Percentiles rank a stretch among this genome's conserved stretches.
Conservation (phyloP, 768 basidiomycete genomes). For the Chalciporus pseudorubinellus region DNA sequence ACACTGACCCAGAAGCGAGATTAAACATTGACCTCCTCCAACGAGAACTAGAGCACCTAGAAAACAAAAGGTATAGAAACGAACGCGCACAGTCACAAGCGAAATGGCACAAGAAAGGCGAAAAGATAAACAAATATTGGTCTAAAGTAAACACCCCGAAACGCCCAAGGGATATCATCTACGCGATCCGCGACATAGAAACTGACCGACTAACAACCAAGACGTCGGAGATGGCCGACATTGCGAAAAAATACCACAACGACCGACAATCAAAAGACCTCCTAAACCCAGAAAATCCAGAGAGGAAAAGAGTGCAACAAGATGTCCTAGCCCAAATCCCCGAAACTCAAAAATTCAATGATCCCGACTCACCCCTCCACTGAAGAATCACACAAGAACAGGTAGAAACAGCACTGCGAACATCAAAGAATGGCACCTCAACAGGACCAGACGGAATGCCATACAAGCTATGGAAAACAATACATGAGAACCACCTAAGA, state of each 20-base stretch:
- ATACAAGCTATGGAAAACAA: constrained; percentile 28
- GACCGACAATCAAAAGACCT: constrained; percentile 22
- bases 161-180: constrained; percentile 19
- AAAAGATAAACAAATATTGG: constrained; percentile 22
- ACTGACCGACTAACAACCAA: background rate
- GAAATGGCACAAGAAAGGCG: background rate
- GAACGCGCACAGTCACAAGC: background rate
- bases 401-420: too few relatives aligned
- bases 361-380: too few relatives aligned
- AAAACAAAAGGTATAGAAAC: background rate
- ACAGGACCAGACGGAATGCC: constrained; percentile 26
- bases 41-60: too few relatives aligned
- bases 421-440: constrained; percentile 15
- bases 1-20: too few relatives aligned
- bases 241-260: constrained; percentile 15
- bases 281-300: background rate
- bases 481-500: background rate
- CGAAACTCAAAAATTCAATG: background rate
- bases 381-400: constrained; percentile 12
- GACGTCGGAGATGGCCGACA: constrained; percentile 30
- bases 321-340: background rate
- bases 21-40: too few relatives aligned
- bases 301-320: background rate
- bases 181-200: too few relatives aligned
- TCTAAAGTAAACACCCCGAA: background rate